Evolutionary conservation across 306 rosid species (phyloP).

Genomic region (Trichosanthes truncata): DNA sequence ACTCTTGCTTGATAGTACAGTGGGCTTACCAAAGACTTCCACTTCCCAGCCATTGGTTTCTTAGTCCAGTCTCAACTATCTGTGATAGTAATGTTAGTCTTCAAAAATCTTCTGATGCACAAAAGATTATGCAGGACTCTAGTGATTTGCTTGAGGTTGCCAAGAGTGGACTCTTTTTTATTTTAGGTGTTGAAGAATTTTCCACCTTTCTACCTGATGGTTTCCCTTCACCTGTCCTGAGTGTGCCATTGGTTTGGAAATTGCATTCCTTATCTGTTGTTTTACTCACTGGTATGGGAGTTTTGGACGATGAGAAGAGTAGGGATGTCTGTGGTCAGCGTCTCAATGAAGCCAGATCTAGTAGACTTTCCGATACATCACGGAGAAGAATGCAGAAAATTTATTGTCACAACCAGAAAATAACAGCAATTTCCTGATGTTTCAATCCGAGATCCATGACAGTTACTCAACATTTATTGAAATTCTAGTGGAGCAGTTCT

Average conservation of each 20-base stretch:
- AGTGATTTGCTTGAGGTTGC: conserved; percentile 51
- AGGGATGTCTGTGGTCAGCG: conserved; percentile 60
- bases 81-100: conserved; percentile 40
- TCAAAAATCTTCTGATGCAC: conserved; percentile 28
- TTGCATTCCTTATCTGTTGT: conserved; percentile 75
- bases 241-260: conserved; percentile 79
- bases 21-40: conserved; percentile 93
- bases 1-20: conserved; percentile 39
- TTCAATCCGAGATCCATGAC: conserved; percentile 63
- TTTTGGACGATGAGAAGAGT: conserved; percentile 59
- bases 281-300: conserved; percentile 73
- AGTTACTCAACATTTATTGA: conserved; percentile 70
- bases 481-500: conserved; percentile 79
- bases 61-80: conserved; percentile 76
- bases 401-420: conserved; percentile 18
- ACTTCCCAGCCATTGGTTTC: conserved; percentile 70
- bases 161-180: conserved; percentile 70
- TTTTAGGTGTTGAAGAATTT: conserved; percentile 77
- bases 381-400: neutral
- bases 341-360: conserved; percentile 45
- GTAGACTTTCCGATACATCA: conserved; percentile 13
- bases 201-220: conserved; percentile 40
- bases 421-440: conserved; percentile 39
- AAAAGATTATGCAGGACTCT: conserved; percentile 23
- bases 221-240: conserved; percentile 54